phyloP scores from a whole-genome alignment of 495 filamentous ascomycete species.

The Cercophora samala region DNA sequence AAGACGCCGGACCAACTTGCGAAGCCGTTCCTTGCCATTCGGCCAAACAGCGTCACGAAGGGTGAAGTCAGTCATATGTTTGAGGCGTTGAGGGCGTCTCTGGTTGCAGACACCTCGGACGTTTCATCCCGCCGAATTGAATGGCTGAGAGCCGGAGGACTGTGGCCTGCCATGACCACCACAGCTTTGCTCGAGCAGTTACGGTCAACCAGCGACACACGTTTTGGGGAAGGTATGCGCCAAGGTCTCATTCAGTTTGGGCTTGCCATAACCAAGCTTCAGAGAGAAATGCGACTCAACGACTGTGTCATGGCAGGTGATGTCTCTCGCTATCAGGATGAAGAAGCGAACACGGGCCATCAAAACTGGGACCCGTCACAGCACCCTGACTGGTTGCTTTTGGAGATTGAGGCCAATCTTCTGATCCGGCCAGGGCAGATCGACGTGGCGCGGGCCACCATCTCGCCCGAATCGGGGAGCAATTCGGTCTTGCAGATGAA shows the following conservation, averaged over 20 bases:
- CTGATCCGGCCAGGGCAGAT: constrained; percentile 52
- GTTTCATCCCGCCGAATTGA: constrained; percentile 32
- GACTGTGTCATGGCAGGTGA: constrained; percentile 10
- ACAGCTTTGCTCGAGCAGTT: constrained; percentile 52
- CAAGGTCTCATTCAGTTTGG: constrained; percentile 44
- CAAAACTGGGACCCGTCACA: constrained; percentile 48
- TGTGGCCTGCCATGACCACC: constrained; percentile 55
- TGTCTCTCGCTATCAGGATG: constrained; percentile 23
- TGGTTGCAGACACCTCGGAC: constrained; percentile 20
- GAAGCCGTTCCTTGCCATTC: constrained; percentile 8
- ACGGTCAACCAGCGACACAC: constrained; percentile 33
- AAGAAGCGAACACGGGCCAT: constrained; percentile 49
- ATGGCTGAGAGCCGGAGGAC: constrained; percentile 48
- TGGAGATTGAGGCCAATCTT: constrained; percentile 56
- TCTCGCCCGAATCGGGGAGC: constrained; percentile 38
- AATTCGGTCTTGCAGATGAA: constrained; percentile 59
- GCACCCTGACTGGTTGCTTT: constrained; percentile 53
- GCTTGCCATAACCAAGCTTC: constrained; percentile 41
- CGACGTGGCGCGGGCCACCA: constrained; percentile 51
- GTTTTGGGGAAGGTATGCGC: constrained; percentile 44
- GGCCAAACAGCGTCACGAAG: constrained; percentile 11
- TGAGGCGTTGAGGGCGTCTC: constrained; percentile 23
- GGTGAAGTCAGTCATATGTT: constrained; percentile 17
- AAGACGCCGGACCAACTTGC: constrained; percentile 15
- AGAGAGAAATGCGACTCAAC: constrained; percentile 37